Conservation (phyloP, 164 flowering plant species). For the Tetracentron sinense region DNA sequence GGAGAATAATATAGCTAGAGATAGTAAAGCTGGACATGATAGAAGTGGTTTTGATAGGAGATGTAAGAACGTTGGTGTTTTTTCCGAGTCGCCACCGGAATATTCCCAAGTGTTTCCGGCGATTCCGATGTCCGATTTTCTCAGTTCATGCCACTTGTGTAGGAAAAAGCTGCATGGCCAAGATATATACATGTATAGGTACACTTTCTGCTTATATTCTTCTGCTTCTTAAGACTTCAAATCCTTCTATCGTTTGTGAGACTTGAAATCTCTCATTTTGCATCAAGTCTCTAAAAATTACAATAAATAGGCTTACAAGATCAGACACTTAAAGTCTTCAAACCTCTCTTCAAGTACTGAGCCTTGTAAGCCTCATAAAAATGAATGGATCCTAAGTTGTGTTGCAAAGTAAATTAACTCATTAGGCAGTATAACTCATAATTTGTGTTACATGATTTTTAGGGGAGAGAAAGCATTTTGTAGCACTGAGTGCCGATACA, state of each 20-base stretch:
- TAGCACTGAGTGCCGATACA: constrained; percentile 67
- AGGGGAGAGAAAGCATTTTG: constrained; percentile 91
- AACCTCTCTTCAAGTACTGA: too few species aligned
- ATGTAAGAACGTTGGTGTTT: constrained; percentile 10
- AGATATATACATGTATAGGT: constrained; percentile 88
- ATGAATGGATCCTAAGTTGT: too few species aligned
- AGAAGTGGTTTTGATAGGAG: background rate
- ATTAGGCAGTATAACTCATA: too few species aligned
- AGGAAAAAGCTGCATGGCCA: constrained; percentile 56
- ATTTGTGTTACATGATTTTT: constrained; percentile 13
- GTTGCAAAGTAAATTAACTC: too few species aligned
- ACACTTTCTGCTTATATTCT: background rate
- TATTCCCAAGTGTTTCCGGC: constrained; percentile 3
- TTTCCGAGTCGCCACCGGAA: constrained; percentile 26
- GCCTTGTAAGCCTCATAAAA: too few species aligned
- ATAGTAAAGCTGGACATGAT: background rate
- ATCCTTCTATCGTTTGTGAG: background rate
- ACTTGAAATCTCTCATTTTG: background rate
- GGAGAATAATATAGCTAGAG: constrained; percentile 25
- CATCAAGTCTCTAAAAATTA: too few species aligned
- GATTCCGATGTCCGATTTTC: constrained; percentile 44
- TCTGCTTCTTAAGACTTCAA: background rate
- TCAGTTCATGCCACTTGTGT: constrained; percentile 59
- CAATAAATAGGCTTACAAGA: too few species aligned
- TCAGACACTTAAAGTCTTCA: too few species aligned